Percentiles rank a stretch among this genome's conserved stretches.
Conservation (phyloP, 1,284 basidiomycete genomes). For the Ganoderma sinense region DNA sequence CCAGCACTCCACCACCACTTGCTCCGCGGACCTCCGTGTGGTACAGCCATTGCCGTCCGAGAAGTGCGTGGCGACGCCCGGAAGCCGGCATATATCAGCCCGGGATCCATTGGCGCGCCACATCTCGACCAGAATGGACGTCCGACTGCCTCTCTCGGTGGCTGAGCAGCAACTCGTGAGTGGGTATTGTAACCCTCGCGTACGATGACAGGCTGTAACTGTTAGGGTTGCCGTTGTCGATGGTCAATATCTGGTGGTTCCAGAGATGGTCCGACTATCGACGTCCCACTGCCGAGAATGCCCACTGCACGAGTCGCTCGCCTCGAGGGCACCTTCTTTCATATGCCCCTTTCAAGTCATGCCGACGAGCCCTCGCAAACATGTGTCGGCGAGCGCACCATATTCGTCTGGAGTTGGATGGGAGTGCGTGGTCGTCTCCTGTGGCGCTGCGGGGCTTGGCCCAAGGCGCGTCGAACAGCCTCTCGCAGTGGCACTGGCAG, state of each 20-base stretch:
- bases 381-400: background rate
- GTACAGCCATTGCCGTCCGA: conserved; percentile 1
- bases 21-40: conserved; percentile 3
- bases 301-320: background rate
- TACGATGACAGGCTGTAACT: background rate
- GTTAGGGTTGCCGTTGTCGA: conserved; percentile 8
- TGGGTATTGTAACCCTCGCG: background rate
- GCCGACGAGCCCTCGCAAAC: background rate
- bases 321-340: conserved; percentile 9
- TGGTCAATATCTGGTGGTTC: background rate
- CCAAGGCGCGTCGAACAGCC: conserved; percentile 2
- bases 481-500: conserved; percentile 3
- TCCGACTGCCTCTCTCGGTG: conserved; percentile 1
- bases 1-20: background rate
- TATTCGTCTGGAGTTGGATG: background rate
- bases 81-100: conserved; percentile 11
- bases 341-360: conserved; percentile 13
- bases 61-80: conserved; percentile 6
- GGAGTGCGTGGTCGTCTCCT: background rate
- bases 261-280: background rate
- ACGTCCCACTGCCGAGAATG: background rate
- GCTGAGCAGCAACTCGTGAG: background rate
- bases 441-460: conserved; percentile 1
- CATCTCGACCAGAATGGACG: background rate
- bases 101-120: conserved; percentile 7